phyloP scores from a whole-genome alignment of 2,329 filamentous ascomycete genomes.

The Scopulariopsis brevicaulis region DNA sequence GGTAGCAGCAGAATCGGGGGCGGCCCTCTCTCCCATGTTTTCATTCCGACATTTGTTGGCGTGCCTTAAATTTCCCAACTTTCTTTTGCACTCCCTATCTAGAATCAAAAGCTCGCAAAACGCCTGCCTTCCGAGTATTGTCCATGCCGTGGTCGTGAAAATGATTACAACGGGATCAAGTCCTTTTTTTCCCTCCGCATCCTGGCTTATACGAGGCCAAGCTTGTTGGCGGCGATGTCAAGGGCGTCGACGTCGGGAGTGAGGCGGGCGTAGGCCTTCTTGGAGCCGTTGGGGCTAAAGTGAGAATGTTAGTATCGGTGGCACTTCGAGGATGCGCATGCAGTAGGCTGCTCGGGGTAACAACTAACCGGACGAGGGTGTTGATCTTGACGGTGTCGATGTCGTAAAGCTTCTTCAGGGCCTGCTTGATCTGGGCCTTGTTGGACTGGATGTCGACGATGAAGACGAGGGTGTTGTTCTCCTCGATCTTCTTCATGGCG shows the following conservation, averaged over 20 bases:
- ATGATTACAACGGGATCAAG: slow-evolving; percentile 1
- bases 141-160: slow-evolving; percentile 6
- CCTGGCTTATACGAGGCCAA: slow-evolving; percentile 77
- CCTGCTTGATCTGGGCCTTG: slow-evolving; percentile 98
- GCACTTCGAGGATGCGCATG: too few relatives aligned
- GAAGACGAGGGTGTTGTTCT: slow-evolving; percentile 99
- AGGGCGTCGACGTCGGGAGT: slow-evolving; percentile 96
- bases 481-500: slow-evolving; percentile 99
- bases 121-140: slow-evolving; percentile 8
- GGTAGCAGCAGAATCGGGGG: not conserved
- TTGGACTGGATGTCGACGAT: slow-evolving; percentile 96
- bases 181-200: not conserved
- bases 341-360: slow-evolving; percentile 6
- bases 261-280: slow-evolving; percentile 97
- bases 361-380: slow-evolving; percentile 82
- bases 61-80: not conserved
- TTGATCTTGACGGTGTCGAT: slow-evolving; percentile 99
- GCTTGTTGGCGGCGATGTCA: slow-evolving; percentile 98
- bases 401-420: slow-evolving; percentile 98
- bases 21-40: not conserved
- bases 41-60: slow-evolving; percentile 1
- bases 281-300: slow-evolving; percentile 77
- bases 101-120: slow-evolving; percentile 6
- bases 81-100: slow-evolving; percentile 4
- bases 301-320: slow-evolving; percentile 9